A percentile compares a stretch with the other conserved stretches of the same genome.
phyloP scores from a whole-genome alignment of 805 yeast species.

The Grigorovia yakushimaensis region DNA sequence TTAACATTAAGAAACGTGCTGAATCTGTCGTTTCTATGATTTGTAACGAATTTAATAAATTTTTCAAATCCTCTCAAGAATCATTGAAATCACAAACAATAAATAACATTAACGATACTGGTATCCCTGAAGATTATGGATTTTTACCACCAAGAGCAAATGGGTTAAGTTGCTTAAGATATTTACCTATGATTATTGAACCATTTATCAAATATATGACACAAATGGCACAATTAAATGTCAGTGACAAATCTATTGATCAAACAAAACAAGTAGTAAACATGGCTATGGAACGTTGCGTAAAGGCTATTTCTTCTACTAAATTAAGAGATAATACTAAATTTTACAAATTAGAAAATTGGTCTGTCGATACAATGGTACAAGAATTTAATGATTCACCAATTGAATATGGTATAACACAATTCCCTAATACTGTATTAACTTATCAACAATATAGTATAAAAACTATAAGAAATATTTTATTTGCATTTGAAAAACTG shows the following conservation, averaged over 20 bases:
- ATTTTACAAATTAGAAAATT: constrained; percentile 33
- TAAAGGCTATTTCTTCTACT: constrained; percentile 39
- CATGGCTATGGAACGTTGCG: constrained; percentile 34
- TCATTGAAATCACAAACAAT: constrained; percentile 1
- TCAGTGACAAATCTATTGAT: constrained; percentile 32
- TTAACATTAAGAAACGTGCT: constrained; percentile 31
- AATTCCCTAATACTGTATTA: constrained; percentile 29
- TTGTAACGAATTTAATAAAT: constrained; percentile 19
- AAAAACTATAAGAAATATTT: constrained; percentile 25
- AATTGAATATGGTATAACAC: constrained; percentile 29
- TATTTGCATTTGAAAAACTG: constrained; percentile 27
- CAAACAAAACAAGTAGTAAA: constrained; percentile 30
- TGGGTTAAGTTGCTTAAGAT: constrained; percentile 48
- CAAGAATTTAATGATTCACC: constrained; percentile 3
- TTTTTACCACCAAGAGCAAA: constrained; percentile 59
- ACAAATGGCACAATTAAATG: constrained; percentile 35
- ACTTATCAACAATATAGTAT: constrained; percentile 29
- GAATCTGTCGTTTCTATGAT: constrained; percentile 32
- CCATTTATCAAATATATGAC: constrained; percentile 34
- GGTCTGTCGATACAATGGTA: constrained; percentile 27
- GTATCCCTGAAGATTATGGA: constrained; percentile 32
- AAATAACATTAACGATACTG: not conserved
- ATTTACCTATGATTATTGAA: constrained; percentile 38
- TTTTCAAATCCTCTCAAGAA: constrained; percentile 30
- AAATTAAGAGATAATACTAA: constrained; percentile 43